These are phyloP conservation scores for Ustulina deusta DNA, from an alignment of 2,329 filamentous ascomycete genomes.

Conservation along the genomic window DNA sequence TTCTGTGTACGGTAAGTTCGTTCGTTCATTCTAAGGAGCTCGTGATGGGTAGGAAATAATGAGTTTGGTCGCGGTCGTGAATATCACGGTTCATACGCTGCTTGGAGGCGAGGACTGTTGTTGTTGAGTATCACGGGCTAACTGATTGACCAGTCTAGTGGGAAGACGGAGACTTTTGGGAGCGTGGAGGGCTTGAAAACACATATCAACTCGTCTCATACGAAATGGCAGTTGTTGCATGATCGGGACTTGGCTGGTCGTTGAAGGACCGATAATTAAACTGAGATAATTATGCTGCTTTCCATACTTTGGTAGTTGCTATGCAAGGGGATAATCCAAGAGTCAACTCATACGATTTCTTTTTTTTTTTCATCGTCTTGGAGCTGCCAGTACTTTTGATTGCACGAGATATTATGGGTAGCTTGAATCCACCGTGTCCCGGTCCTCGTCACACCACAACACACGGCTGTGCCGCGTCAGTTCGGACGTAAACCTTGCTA, in stretches of 20 bases:
- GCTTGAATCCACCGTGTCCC: not conserved
- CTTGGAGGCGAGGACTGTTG: not conserved
- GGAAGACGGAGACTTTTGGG: conserved; percentile 52
- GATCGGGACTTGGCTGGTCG: conserved; percentile 51
- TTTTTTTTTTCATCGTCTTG: not conserved
- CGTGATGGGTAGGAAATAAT: not conserved
- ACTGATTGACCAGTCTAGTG: conserved; percentile 45
- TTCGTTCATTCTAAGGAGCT: not conserved
- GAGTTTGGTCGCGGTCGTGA: not conserved
- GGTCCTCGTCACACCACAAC: not conserved
- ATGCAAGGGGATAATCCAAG: conserved; percentile 6
- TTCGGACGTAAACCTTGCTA: conserved; percentile 7
- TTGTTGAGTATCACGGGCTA: conserved; percentile 10
- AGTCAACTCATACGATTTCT: not conserved
- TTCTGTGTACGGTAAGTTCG: conserved; percentile 52
- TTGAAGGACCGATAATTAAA: conserved; percentile 17
- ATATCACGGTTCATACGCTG: conserved; percentile 1
- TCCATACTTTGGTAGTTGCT: conserved; percentile 17
- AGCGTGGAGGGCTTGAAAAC: conserved; percentile 49
- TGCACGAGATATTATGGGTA: conserved; percentile 8
- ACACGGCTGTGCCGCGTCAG: not conserved
- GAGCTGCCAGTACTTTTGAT: not conserved
- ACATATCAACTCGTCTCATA: conserved; percentile 55
- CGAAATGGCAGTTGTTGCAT: conserved; percentile 59
- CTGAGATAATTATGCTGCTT: conserved; percentile 24